Conservation (phyloP, 2,329 filamentous ascomycete species). For the Gnomoniopsis sp. region DNA sequence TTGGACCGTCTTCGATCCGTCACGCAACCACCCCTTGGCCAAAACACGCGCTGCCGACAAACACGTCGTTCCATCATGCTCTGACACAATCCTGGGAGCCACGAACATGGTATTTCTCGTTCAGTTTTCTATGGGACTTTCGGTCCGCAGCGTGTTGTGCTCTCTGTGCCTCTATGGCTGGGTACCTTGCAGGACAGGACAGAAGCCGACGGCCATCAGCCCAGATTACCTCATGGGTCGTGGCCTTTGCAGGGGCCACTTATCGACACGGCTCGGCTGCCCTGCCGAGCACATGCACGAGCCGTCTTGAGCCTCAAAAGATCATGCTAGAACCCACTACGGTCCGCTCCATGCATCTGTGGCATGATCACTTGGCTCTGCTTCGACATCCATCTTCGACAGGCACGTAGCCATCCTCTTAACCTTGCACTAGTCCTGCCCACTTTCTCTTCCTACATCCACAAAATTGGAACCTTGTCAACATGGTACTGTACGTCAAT, state of each 20-base stretch:
- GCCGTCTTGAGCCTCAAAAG: too few relatives aligned
- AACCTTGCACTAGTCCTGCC: too few relatives aligned
- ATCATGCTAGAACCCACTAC: constrained; percentile 8
- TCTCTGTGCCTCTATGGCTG: too few relatives aligned
- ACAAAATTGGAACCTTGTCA: too few relatives aligned
- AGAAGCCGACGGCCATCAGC: constrained; percentile 1
- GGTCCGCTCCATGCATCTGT: constrained; percentile 15
- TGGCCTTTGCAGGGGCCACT: not conserved
- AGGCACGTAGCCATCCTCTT: not conserved
- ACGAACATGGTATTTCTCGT: too few relatives aligned
- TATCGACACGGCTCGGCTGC: not conserved
- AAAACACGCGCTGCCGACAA: constrained; percentile 14
- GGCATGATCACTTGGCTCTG: constrained; percentile 2
- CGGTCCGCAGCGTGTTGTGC: too few relatives aligned
- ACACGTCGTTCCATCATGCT: constrained; percentile 11
- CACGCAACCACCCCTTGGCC: constrained; percentile 12
- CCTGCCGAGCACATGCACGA: constrained; percentile 7
- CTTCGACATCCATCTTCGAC: too few relatives aligned
- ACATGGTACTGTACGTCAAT: too few relatives aligned
- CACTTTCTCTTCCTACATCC: too few relatives aligned
- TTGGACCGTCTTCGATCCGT: constrained; percentile 4
- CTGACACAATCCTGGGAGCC: too few relatives aligned
- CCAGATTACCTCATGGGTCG: constrained; percentile 8
- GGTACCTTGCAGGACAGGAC: too few relatives aligned
- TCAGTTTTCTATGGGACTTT: too few relatives aligned